Evolutionary conservation across 2,329 filamentous ascomycete species (phyloP).

Genomic region (Chrysoporthe puriensis): DNA sequence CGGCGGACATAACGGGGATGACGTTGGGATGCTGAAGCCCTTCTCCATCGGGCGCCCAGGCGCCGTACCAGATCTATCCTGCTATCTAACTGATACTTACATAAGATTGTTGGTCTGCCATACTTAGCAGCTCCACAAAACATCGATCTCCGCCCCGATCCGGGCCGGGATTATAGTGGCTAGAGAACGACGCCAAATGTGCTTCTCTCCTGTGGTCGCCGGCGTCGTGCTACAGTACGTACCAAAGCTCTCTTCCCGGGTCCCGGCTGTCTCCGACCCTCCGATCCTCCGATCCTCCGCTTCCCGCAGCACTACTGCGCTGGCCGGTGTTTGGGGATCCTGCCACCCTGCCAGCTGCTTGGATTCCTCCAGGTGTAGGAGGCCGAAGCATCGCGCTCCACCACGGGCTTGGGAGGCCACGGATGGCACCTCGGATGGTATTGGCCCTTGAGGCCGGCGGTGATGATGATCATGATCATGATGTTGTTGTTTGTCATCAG

Average conservation of each 20-base stretch:
- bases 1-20: background rate
- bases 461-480: no score
- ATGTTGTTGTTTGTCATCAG: no score
- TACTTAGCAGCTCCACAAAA: no score
- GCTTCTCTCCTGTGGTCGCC: no score
- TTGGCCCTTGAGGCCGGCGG: background rate
- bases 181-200: no score
- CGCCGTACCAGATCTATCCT: no score
- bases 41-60: background rate
- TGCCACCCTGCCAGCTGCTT: background rate
- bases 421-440: background rate
- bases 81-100: no score
- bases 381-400: background rate
- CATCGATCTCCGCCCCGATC: no score
- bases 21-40: background rate
- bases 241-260: background rate
- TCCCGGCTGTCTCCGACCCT: conserved; percentile 1
- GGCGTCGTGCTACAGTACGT: no score
- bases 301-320: background rate
- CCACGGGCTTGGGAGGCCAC: background rate
- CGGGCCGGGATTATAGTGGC: no score
- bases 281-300: background rate
- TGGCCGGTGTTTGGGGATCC: background rate
- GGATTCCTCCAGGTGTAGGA: no score
- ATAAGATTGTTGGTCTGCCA: no score